These are phyloP conservation scores for Camellia japonica DNA, from an alignment of 148 eudicot species.

Conservation along the genomic window DNA sequence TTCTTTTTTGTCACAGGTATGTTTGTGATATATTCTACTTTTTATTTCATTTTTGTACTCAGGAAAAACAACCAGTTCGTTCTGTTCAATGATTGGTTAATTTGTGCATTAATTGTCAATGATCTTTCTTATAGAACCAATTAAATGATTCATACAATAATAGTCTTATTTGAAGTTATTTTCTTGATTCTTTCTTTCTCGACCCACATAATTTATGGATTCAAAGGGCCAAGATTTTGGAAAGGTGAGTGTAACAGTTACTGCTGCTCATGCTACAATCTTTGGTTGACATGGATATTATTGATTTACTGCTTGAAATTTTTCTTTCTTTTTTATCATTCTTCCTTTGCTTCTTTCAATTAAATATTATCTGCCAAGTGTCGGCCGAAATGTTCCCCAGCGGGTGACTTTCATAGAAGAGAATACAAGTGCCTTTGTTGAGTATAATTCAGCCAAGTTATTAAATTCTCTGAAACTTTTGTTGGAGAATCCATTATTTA, in stretches of 20 bases:
- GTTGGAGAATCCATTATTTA: background rate
- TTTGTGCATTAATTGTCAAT: background rate
- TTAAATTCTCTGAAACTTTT: background rate
- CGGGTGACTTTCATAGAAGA: background rate
- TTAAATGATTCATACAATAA: background rate
- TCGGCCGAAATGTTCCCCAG: background rate
- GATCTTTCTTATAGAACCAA: background rate
- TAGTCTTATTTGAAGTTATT: background rate
- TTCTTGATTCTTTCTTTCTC: background rate
- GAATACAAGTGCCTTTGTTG: background rate
- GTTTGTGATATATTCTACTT: background rate
- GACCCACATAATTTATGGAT: background rate
- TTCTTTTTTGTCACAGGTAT: constrained; percentile 52
- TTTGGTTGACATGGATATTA: background rate
- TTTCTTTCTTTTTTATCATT: background rate
- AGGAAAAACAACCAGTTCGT: background rate
- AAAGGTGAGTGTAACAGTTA: background rate
- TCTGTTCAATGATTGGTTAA: background rate
- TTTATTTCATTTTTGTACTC: background rate
- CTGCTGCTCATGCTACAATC: background rate
- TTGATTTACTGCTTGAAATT: background rate
- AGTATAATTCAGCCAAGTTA: background rate
- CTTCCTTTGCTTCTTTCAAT: background rate
- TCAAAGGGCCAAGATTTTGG: background rate
- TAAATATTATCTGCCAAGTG: background rate